Conservation (phyloP, 495 filamentous ascomycete species). For the Platismatia glauca region DNA sequence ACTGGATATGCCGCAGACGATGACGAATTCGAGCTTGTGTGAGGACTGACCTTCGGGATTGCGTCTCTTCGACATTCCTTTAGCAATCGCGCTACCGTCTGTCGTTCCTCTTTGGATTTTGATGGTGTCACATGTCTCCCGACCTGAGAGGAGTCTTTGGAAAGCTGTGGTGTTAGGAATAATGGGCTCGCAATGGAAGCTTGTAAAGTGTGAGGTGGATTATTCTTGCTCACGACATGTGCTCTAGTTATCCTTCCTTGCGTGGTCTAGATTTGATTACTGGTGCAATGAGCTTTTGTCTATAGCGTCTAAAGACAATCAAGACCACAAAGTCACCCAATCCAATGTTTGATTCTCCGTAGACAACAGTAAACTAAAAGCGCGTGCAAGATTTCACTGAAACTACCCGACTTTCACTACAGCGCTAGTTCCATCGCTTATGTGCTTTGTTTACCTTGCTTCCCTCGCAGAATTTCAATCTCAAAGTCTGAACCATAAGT, state of each 20-base stretch:
- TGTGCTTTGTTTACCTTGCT: no score
- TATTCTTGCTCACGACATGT: neutral
- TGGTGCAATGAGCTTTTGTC: neutral
- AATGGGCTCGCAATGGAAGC: slow-evolving; percentile 7
- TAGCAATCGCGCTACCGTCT: neutral
- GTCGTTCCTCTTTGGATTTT: neutral
- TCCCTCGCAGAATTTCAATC: neutral
- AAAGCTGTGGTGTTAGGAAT: neutral
- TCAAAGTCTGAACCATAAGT: neutral
- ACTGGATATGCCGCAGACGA: slow-evolving; percentile 33
- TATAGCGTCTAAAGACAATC: neutral
- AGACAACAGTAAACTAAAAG: no score
- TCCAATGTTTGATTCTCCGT: neutral
- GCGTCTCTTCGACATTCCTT: neutral
- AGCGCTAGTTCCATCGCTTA: no score
- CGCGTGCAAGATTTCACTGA: neutral
- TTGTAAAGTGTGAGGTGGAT: neutral
- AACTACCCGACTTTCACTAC: slow-evolving; percentile 10
- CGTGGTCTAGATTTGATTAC: neutral
- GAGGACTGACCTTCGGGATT: neutral
- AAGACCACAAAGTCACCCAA: neutral
- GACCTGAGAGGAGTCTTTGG: neutral
- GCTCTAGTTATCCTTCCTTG: neutral
- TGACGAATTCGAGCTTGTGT: slow-evolving; percentile 38
- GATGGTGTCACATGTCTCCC: neutral